Base-by-base conservation (phyloP, 805 yeast genomes). In the Maudiozyma barnettii region DNA sequence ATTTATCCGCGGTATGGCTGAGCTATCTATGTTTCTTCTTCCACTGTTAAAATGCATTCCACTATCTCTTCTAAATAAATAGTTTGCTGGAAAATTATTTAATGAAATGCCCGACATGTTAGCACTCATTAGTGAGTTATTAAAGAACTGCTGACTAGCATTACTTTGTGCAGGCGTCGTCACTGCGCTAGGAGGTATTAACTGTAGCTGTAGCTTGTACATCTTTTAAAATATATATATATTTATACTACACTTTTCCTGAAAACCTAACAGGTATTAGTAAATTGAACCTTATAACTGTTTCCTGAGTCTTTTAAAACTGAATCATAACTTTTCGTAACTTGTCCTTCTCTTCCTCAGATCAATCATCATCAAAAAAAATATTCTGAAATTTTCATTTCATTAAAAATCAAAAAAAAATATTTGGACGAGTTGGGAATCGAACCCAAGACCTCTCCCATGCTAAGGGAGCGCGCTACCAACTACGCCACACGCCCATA, bases 391-490 rank as follows among this genome's bases (percentile, higher is more conserved):
- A 26, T 26, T 26, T 26, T 26, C 18, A 33, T 1, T 16, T 14
- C 2, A 9, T n/a, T n/a, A 33, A 33, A 33, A 33, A n/a, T 14
- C 8, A 14, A 46, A 42, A 44, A 47, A 42, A 7, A 41, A 51
- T 50, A n/a, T n/a, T n/a, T 78, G 84, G 82, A 78, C 82, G 81
- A 78, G 82, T 76, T 78, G 77, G 83, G 84, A 78, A 74, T 78
- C 80, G 84, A 79, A 78, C 84, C 83, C 78, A 78, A 76, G 83
- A 79, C 84, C 83, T 78, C 77, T 77, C 80, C 77, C 83, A 77
- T 78, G 82, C 82, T 77, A 78, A 77, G 83, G 78, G 79, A 76
- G 76, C 84, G 83, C 84, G 83, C 83, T 79, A 79, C 84, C 83
- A 77, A 79, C 84, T 79, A 75, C 84, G 83, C 84, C 84, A 79